Percentiles rank a stretch among this genome's conserved stretches.
phyloP scores from a whole-genome alignment of 2,329 filamentous ascomycete species.

The Diaporthe caulivora region DNA sequence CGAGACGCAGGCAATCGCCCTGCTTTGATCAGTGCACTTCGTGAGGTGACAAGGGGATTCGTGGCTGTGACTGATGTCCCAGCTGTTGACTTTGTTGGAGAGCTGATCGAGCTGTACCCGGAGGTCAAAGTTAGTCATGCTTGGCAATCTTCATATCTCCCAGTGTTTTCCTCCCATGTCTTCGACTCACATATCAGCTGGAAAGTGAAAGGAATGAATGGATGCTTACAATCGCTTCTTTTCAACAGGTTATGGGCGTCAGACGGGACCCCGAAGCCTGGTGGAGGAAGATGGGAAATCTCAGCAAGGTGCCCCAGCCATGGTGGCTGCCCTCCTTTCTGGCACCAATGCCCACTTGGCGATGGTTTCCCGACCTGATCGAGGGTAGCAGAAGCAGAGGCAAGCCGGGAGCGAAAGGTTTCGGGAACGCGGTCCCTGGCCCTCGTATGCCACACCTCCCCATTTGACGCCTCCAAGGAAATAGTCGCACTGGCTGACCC shows the following conservation, averaged over 20 bases:
- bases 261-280: conserved; percentile 48
- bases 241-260: conserved; percentile 49
- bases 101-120: conserved; percentile 57
- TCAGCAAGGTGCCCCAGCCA: conserved; percentile 19
- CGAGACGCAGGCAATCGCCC: conserved; percentile 9
- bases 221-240: background rate
- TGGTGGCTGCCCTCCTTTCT: conserved; percentile 15
- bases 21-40: conserved; percentile 41
- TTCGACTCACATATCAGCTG: no score
- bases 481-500: background rate
- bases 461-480: no score
- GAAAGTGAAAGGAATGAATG: rapidly evolving
- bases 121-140: conserved; percentile 50
- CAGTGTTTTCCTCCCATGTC: background rate
- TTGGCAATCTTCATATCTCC: no score
- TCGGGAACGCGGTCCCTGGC: conserved; percentile 11
- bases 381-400: background rate
- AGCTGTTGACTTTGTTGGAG: conserved; percentile 52
- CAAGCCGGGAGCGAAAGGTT: conserved; percentile 8
- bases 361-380: conserved; percentile 11
- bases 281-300: conserved; percentile 45
- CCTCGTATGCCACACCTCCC: background rate
- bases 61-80: conserved; percentile 57
- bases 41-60: conserved; percentile 51
- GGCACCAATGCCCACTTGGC: conserved; percentile 4